Conservation (phyloP, 1,139 yeast species). For the Kodamaea alishanica region DNA sequence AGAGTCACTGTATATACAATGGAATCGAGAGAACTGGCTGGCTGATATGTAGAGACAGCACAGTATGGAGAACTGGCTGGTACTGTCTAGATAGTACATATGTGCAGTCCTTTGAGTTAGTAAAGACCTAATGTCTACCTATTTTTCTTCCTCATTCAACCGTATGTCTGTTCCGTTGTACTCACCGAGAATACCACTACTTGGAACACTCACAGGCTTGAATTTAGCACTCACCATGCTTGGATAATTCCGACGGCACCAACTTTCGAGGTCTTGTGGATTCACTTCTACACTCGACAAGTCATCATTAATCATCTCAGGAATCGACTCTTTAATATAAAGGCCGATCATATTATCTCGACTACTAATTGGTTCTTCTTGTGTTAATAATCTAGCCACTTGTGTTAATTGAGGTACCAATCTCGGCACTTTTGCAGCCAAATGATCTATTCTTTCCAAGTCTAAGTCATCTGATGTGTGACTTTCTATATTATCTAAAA, state of each 20-base stretch:
- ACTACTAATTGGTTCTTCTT: neutral
- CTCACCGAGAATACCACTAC: conserved; percentile 10
- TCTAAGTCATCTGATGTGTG: conserved; percentile 2
- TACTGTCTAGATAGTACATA: too few relatives aligned
- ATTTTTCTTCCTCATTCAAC: conserved; percentile 6
- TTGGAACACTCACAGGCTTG: conserved; percentile 28
- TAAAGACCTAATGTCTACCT: neutral
- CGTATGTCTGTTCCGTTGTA: conserved; percentile 11
- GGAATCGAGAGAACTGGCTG: too few relatives aligned
- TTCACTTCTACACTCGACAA: conserved; percentile 31
- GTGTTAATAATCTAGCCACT: conserved; percentile 2
- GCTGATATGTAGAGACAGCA: too few relatives aligned
- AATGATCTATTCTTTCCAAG: conserved; percentile 2
- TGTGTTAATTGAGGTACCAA: conserved; percentile 6
- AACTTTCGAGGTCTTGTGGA: conserved; percentile 39
- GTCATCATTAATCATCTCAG: conserved; percentile 42
- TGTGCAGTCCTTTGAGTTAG: neutral
- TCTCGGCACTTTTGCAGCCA: conserved; percentile 6
- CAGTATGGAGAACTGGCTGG: too few relatives aligned
- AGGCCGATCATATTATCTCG: conserved; percentile 14
- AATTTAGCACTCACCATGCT: conserved; percentile 34
- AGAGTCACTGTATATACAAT: too few relatives aligned
- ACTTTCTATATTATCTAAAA: conserved; percentile 19
- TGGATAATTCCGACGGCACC: conserved; percentile 39
- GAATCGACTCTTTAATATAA: conserved; percentile 28